Evolutionary conservation across 129 eudicot genomes (phyloP), one percentile per base, ranked within the genome.

Genomic region (Solidago caesia): DNA sequence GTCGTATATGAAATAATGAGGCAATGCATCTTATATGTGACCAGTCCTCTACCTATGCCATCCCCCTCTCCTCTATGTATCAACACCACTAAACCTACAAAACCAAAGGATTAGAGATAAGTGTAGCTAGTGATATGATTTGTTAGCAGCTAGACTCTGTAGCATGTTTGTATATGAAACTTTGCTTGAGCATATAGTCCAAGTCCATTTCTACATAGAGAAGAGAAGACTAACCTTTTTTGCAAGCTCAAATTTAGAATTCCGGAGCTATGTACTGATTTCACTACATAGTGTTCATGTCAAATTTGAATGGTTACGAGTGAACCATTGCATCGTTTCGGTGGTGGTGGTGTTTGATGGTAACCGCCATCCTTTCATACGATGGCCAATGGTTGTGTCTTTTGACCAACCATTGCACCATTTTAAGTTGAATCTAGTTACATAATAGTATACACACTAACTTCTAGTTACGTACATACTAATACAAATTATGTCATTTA

Each of bases 41-140:
- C 82, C 27, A 79, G 75, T 60, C 76, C 64, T 67, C 62, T 89
- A 52, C 92, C 92, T 14, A 15, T 61, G 25, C 64, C 82, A 66
- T 41, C 85, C 6, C 61, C 92, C 25, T 83, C 86, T 6, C 80
- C 82, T 66, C 66, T 85, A 57, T 70, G 58, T 56, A 72, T 76
- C 71, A 64, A 57, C 83, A 72, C 78, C 74, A 64, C 15, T 65
- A 79, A 79, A 66, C 53, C 74, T 64, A 66, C 74, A 66, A 72
- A 56, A 56, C 16, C 70, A 5, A 79, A 79, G 69, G 78, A 79
- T 65, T 45, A 45, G 59, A 79, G 78, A 72, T 67, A 39, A 72
- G 44, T 47, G 44, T 47, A 77, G 21, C 21, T 21, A 21, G 41
- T 10, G 27, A 43, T 41, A 77, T 77, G 76, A 70, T 77, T 75